Base-by-base conservation (phyloP, 495 filamentous ascomycete species). In the Podospora conica region DNA sequence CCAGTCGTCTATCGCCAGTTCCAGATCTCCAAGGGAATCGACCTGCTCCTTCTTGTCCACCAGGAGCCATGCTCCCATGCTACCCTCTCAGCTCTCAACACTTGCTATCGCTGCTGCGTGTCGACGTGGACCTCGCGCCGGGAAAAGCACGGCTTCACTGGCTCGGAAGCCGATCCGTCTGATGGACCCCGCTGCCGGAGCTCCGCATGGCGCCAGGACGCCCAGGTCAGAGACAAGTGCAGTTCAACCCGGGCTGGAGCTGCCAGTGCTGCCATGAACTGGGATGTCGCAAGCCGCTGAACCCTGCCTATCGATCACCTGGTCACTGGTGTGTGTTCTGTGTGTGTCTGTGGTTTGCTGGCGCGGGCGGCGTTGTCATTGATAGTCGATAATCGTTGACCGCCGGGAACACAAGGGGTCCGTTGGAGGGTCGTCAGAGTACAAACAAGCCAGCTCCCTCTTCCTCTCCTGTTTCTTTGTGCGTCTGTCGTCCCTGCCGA, bases 291-390 rank as follows among this genome's bases (percentile, higher is more conserved):
- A 54, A 40, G 29, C 22, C 40, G 56, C 62, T 64, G 55, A 63
- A 64, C 53, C 63, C 63, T 69, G 70, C 56, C 56, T 55, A 68
- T 71, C 69, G 73, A 66, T 75, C 73, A 75, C 65, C 73, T 75
- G 70, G 58, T n/a, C n/a, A n/a, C n/a, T n/a, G n/a, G n/a, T n/a
- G n/a, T n/a, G n/a, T n/a, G n/a, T n/a, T n/a, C n/a, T n/a, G n/a
- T 58, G 22, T 33, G 65, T 61, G 63, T 55, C 61, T 33, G 53
- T 56, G 23, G 28, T 33, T 58, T 64, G 25, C 28, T 20, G 54
- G 57, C 57, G 53, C 61, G 15, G 25, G 22, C 54, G 55, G 2
- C 20, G 21, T 48, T 48, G 15, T n/a, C 40, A n/a, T 48, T n/a
- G 40, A 48, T 48, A 48, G n/a, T 8, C 25, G 53, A n/a, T n/a